phyloP scores from a whole-genome alignment of 2,329 filamentous ascomycete species.

The Verticillium isaacii region DNA sequence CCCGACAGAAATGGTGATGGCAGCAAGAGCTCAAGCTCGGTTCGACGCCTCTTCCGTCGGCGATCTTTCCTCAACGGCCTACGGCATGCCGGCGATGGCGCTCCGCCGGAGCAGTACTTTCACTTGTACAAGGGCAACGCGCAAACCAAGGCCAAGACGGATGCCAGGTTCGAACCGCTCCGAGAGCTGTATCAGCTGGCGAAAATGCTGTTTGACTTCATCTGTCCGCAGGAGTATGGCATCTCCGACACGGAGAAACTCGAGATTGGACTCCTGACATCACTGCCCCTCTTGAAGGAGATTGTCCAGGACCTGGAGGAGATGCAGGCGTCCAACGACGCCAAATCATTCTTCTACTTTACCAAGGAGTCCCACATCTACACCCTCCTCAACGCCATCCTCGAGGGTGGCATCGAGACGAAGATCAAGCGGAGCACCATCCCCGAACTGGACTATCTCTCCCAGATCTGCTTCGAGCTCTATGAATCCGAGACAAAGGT shows the following conservation, averaged over 20 bases:
- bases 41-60: conserved; percentile 52
- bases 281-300: conserved; percentile 87
- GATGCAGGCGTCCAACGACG: conserved; percentile 89
- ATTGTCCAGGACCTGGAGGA: conserved; percentile 97
- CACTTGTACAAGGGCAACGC: conserved; percentile 78
- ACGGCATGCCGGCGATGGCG: conserved; percentile 46
- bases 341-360: conserved; percentile 97
- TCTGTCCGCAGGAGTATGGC: conserved; percentile 96
- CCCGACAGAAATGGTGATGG: conserved; percentile 29
- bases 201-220: conserved; percentile 96
- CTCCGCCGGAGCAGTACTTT: conserved; percentile 72
- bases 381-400: conserved; percentile 93
- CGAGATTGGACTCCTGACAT: conserved; percentile 95
- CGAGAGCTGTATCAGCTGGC: conserved; percentile 89
- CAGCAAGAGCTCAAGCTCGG: conserved; percentile 22
- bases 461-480: conserved; percentile 95
- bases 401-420: conserved; percentile 93
- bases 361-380: conserved; percentile 99
- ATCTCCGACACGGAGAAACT: conserved; percentile 95
- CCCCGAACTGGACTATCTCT: conserved; percentile 94
- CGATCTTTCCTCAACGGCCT: conserved; percentile 55
- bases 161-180: conserved; percentile 80
- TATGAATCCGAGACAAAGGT: conserved; percentile 85
- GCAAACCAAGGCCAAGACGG: conserved; percentile 72
- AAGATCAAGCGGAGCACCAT: conserved; percentile 96